Base-by-base conservation (phyloP, 768 basidiomycete species). In the Gymnopilus dilepis region DNA sequence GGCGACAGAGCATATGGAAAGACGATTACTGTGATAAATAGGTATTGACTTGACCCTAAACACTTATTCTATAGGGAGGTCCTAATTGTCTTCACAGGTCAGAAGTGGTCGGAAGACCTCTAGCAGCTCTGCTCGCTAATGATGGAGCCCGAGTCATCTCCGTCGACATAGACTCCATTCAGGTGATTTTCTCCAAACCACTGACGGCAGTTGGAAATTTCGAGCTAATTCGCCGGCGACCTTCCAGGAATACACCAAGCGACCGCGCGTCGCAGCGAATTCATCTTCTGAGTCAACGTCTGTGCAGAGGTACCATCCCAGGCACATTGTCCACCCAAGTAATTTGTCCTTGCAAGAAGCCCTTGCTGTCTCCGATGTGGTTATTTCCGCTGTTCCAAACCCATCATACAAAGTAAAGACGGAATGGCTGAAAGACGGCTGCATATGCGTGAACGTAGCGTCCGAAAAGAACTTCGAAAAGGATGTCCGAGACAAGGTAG, bases 91-190 rank as follows among this genome's bases (percentile, higher is more conserved):
- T 45, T 3, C n/a, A 34, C 67, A 94, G 95, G 64, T 96, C 94
- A 38, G 97, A 99, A 74, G 97, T 99, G 34, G 97, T 99, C 15
- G 97, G 97, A 17, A 83, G 97, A 61, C 97, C 97, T 12, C 82
- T 99, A n/a, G 97, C 95, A 0, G 97, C 97, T 4, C 80, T 99
- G 47, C 83, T 99, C 41, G 87, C 96, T 3, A 99, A 99, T 72
- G 97, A 99, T 71, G 97, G 97, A 28, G 97, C 97, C 1, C 84
- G 95, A 8, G 97, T 98, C 5, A 89, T 98, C 69, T 96, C 94
- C 6, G 93, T 92, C 4, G 97, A 99, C 73, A 93, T 99, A 58
- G 95, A 97, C 72, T 93, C 94, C 9, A 92, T 96, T 55, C 92
- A 97, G 79, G 89, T 87, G 41, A 52, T 71, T 43, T 4, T n/a